phyloP scores from a whole-genome alignment of 768 basidiomycete species.

The Russula olivacea region DNA sequence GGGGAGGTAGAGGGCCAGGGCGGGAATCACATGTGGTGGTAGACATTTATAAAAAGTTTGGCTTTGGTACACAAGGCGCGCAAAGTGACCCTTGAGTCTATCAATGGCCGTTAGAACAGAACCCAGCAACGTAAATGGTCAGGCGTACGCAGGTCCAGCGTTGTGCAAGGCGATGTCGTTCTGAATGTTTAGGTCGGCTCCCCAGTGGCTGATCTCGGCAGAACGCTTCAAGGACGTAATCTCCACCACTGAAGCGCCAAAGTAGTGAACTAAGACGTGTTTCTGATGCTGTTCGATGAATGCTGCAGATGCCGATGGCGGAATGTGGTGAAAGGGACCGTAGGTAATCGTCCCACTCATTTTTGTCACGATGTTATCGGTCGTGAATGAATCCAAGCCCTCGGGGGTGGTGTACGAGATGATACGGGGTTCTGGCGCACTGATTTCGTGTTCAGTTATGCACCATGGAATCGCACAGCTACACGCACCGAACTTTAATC shows the following conservation, averaged over 20 bases:
- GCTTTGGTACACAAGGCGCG: constrained; percentile 80
- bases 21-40: constrained; percentile 67
- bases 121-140: not conserved
- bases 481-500: constrained; percentile 75
- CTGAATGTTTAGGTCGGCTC: constrained; percentile 87
- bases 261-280: constrained; percentile 69
- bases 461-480: not conserved
- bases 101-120: constrained; percentile 6
- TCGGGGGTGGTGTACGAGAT: constrained; percentile 67
- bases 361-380: constrained; percentile 59
- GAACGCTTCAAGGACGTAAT: constrained; percentile 64
- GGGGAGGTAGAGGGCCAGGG: constrained; percentile 75
- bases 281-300: constrained; percentile 62
- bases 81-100: constrained; percentile 94
- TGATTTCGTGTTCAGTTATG: constrained; percentile 30
- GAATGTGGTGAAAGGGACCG: constrained; percentile 79
- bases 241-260: constrained; percentile 76
- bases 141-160: constrained; percentile 78
- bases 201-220: constrained; percentile 97
- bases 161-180: constrained; percentile 85
- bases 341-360: constrained; percentile 80
- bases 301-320: constrained; percentile 48
- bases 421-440: constrained; percentile 66
- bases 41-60: constrained; percentile 63
- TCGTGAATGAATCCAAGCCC: constrained; percentile 50